phyloP scores from a whole-genome alignment of 306 rosid genomes.

The Sesbania bispinosa region DNA sequence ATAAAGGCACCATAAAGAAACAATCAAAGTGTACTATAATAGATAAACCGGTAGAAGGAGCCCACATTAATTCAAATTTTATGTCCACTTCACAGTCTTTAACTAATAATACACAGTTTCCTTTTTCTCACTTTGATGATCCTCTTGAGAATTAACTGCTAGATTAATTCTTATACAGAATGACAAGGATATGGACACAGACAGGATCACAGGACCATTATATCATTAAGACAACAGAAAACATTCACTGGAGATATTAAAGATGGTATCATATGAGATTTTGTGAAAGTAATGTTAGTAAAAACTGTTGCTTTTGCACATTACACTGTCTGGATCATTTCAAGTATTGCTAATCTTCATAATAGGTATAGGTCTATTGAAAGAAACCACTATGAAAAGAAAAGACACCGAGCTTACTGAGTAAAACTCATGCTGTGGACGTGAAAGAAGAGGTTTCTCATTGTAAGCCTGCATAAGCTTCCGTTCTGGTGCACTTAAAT shows the following conservation, averaged over 20 bases:
- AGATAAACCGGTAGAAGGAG: constrained; percentile 20
- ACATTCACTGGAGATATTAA: background rate
- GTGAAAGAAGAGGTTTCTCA: constrained; percentile 98
- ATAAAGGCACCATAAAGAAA: constrained; percentile 14
- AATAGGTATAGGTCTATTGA: background rate
- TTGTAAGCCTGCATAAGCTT: constrained; percentile 96
- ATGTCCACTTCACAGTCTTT: constrained; percentile 18
- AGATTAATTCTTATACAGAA: background rate
- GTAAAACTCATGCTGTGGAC: constrained; percentile 96
- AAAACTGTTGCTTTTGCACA: too few species aligned
- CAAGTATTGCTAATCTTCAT: background rate
- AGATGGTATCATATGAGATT: background rate
- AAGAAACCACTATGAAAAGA: background rate
- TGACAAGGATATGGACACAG: constrained; percentile 10
- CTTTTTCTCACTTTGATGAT: background rate
- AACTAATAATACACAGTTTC: background rate
- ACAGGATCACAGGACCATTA: background rate
- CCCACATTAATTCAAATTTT: constrained; percentile 19
- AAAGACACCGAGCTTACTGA: constrained; percentile 49
- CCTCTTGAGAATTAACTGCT: constrained; percentile 15
- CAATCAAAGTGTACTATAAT: constrained; percentile 15
- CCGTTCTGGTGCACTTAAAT: constrained; percentile 75
- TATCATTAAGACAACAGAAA: background rate
- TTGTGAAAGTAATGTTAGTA: background rate
- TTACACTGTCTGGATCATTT: too few species aligned